Evolutionary conservation across 306 rosid genomes (phyloP).

Genomic region (Abrus precatorius): DNA sequence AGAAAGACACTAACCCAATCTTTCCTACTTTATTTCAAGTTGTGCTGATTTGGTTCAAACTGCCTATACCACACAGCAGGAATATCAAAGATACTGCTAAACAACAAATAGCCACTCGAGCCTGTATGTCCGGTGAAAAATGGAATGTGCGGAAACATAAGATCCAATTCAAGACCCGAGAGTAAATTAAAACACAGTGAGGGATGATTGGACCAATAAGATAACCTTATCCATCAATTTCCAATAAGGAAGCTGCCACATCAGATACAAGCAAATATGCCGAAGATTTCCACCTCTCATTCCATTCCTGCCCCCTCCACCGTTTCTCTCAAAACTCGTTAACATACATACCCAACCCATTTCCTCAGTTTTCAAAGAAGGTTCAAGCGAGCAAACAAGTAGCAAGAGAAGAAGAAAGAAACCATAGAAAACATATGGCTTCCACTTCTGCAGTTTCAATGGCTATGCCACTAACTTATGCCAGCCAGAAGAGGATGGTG

Average conservation of each 20-base stretch:
- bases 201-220: slow-evolving; percentile 61
- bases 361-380: slow-evolving; percentile 7
- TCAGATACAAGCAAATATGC: slow-evolving; percentile 63
- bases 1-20: background rate
- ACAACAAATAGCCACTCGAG: background rate
- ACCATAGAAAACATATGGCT: slow-evolving; percentile 58
- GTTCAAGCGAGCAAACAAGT: slow-evolving; percentile 18
- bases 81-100: background rate
- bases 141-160: background rate
- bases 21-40: too few relatives aligned
- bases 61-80: background rate
- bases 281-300: slow-evolving; percentile 65
- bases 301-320: slow-evolving; percentile 35
- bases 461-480: slow-evolving; percentile 71
- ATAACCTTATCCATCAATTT: slow-evolving; percentile 74
- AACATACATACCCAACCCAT: slow-evolving; percentile 19
- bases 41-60: background rate
- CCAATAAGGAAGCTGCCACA: slow-evolving; percentile 72
- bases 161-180: slow-evolving; percentile 18
- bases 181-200: background rate
- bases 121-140: background rate
- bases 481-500: slow-evolving; percentile 60
- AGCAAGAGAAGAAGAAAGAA: slow-evolving; percentile 29
- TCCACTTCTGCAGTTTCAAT: slow-evolving; percentile 80
- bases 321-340: slow-evolving; percentile 47